These are phyloP conservation scores for Parmelia sp. DNA, from an alignment of 495 filamentous ascomycete genomes.

Conservation along the genomic window DNA sequence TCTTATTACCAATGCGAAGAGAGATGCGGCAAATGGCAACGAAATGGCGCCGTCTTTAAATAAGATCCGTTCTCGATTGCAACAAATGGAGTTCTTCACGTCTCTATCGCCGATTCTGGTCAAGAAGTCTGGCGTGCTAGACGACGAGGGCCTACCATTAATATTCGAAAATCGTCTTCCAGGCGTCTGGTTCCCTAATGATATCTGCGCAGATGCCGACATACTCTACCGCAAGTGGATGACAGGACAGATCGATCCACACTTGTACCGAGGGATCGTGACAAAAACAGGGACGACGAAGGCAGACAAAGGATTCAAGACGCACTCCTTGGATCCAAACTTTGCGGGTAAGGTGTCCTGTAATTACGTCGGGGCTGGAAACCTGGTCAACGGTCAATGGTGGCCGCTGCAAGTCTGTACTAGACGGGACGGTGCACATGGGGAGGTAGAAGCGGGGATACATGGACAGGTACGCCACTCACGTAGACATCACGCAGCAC, in stretches of 20 bases:
- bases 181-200: constrained; percentile 31
- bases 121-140: constrained; percentile 35
- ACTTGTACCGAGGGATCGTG: constrained; percentile 45
- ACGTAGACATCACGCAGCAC: neutral
- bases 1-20: constrained; percentile 12
- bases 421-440: constrained; percentile 52
- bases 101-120: constrained; percentile 28
- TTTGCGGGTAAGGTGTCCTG: constrained; percentile 26
- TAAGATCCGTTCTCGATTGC: constrained; percentile 26
- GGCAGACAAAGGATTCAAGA: constrained; percentile 21
- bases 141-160: constrained; percentile 31
- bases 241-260: constrained; percentile 34
- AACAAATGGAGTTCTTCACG: constrained; percentile 32
- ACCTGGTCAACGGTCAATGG: constrained; percentile 50
- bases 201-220: constrained; percentile 39
- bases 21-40: constrained; percentile 1
- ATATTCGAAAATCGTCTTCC: constrained; percentile 32
- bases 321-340: constrained; percentile 27
- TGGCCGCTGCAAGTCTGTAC: constrained; percentile 49
- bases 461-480: constrained; percentile 25
- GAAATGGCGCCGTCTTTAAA: constrained; percentile 4
- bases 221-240: constrained; percentile 39
- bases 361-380: constrained; percentile 40
- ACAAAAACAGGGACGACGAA: constrained; percentile 17
- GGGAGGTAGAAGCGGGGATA: constrained; percentile 46